phyloP scores from a whole-genome alignment of 129 eudicot species.

The Dittrichia graveolens region DNA sequence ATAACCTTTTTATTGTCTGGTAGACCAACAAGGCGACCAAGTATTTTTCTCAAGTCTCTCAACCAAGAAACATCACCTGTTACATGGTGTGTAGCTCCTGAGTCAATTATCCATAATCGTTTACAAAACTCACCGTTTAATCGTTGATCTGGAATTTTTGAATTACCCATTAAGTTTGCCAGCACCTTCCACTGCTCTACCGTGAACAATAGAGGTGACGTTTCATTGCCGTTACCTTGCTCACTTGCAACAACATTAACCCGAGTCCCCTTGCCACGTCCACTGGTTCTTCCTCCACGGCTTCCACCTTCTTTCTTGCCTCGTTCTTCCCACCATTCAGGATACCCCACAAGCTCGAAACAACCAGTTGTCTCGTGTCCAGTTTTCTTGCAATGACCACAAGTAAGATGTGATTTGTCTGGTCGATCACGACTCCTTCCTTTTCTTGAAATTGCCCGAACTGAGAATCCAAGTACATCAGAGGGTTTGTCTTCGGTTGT shows the following conservation, averaged over 20 bases:
- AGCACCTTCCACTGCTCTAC: constrained; percentile 7
- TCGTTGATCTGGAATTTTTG: neutral
- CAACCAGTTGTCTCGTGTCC: neutral
- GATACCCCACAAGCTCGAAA: neutral
- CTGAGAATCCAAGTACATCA: neutral
- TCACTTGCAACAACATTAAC: neutral
- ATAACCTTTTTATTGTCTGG: neutral
- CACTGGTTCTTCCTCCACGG: neutral
- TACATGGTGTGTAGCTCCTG: constrained; percentile 12
- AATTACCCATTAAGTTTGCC: neutral
- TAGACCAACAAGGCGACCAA: neutral
- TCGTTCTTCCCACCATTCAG: neutral
- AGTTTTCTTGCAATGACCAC: neutral
- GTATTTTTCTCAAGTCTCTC: neutral
- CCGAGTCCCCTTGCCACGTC: constrained; percentile 3
- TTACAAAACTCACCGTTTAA: neutral
- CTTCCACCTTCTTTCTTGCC: neutral
- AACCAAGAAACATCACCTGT: neutral
- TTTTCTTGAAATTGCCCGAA: neutral
- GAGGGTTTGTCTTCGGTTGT: neutral
- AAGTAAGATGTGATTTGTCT: neutral
- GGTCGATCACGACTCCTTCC: neutral
- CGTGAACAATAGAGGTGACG: neutral
- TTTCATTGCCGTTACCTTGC: neutral
- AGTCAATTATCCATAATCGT: neutral